Percentiles rank a stretch among this genome's conserved stretches.
Evolutionary conservation across 768 basidiomycete species (phyloP).

Genomic region (Porphyrellus cyaneotinctus): DNA sequence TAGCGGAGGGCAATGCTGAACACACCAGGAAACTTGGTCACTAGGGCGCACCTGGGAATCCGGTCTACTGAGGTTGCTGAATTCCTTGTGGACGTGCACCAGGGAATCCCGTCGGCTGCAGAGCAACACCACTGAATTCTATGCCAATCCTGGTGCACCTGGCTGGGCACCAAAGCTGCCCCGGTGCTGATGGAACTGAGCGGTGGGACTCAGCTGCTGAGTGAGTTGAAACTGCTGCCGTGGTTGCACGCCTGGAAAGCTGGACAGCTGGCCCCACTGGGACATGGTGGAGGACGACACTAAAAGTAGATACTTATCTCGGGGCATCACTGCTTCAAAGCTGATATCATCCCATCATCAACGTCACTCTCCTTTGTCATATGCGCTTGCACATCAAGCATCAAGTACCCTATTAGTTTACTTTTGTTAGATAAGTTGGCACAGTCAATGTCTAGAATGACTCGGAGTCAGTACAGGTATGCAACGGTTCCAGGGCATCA

Average conservation of each 20-base stretch:
- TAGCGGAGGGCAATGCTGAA: constrained; percentile 38
- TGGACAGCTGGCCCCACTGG: constrained; percentile 73
- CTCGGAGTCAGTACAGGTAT: too few relatives aligned
- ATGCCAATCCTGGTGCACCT: constrained; percentile 28
- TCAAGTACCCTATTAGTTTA: too few relatives aligned
- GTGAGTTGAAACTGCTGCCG: constrained; percentile 42
- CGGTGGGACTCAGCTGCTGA: constrained; percentile 28
- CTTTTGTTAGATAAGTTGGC: too few relatives aligned
- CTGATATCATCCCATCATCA: too few relatives aligned
- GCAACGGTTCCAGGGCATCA: too few relatives aligned
- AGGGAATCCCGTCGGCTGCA: constrained; percentile 63
- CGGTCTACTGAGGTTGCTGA: constrained; percentile 42
- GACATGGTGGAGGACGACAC: constrained; percentile 47
- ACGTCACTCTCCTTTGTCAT: too few relatives aligned
- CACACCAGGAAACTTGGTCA: constrained; percentile 43
- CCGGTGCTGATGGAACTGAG: constrained; percentile 44
- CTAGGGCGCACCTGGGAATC: constrained; percentile 39
- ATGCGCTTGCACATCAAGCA: too few relatives aligned
- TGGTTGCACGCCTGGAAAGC: constrained; percentile 47
- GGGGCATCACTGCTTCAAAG: too few relatives aligned
- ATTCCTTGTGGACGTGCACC: constrained; percentile 40
- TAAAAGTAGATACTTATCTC: background rate
- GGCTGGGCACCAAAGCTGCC: constrained; percentile 27
- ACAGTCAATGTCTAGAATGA: too few relatives aligned
- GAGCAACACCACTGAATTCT: constrained; percentile 41